Base-by-base conservation (phyloP, 768 basidiomycete genomes). In the Rhizopogon roseolus region DNA sequence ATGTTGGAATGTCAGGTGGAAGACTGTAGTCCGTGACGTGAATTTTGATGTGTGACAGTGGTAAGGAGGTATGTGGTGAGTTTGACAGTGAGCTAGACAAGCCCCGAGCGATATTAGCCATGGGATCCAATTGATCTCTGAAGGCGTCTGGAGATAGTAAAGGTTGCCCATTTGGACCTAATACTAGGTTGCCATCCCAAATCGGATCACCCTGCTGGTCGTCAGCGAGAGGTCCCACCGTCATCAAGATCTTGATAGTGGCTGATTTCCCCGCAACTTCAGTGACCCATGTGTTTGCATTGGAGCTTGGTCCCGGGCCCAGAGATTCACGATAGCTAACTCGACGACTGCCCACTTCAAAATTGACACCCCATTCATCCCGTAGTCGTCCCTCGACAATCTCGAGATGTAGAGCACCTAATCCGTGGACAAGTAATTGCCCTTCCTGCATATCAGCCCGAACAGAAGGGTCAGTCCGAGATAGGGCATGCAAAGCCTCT, bases 401-500 rank as follows among this genome's bases (percentile, higher is more conserved):
- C 67, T 94, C 92, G n/a, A 94, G 79, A 64, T 94, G 92, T 11
- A 94, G 77, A 29, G 88, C 82, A 13, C 92, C 92, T 40, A 94
- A 81, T 2, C 91, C 91, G 59, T 93, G 89, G 1, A 91, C 77
- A 29, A 94, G 77, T 34, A 91, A 73, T 61, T 94, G 92, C 1
- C 90, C 92, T 58, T 94, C 92, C 52, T 89, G 85, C 3, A 74
- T 72, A 51, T 93, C 92, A 29, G 85, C 75, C 17, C 93, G 85
- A 28, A 93, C 81, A 0, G 90, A 93, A n/a, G 92, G 92, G 63
- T 94, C 92, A 1, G 93, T 93, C n/a, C 92, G 85, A 16, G 81
- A 74, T 27, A 94, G 72, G 1, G 87, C 73, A 27, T 78, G 73
- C 17, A 94, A 72, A 8, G 92, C 92, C 44, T 84, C 78, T 69